A percentile compares a stretch with the other conserved stretches of the same genome.
These are phyloP conservation scores for Fraxinus anomala DNA, from an alignment of 257 asterid genomes.

Conservation along the genomic window DNA sequence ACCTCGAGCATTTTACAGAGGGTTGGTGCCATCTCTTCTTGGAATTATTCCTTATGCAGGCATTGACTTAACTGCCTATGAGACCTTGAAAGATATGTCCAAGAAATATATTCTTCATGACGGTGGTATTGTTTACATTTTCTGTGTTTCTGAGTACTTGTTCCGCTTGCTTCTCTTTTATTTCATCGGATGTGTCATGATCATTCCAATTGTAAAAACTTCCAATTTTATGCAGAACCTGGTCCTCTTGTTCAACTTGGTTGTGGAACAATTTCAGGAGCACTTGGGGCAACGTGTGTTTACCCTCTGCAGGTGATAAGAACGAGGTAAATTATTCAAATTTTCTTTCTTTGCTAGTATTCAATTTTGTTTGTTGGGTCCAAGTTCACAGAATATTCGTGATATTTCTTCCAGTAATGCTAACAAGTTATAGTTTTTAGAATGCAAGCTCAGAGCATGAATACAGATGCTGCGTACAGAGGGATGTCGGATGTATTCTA, in stretches of 20 bases:
- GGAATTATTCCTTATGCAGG: slow-evolving; percentile 97
- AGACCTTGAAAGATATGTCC: slow-evolving; percentile 85
- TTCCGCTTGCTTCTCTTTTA: background rate
- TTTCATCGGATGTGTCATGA: slow-evolving; percentile 15
- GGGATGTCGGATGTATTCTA: slow-evolving; percentile 76
- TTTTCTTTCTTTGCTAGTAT: background rate
- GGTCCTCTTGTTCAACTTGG: slow-evolving; percentile 89
- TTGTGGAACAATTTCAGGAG: slow-evolving; percentile 94
- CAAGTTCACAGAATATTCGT: background rate
- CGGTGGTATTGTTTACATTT: slow-evolving; percentile 53
- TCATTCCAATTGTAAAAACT: slow-evolving; percentile 21
- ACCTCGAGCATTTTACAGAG: slow-evolving; percentile 91
- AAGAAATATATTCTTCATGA: slow-evolving; percentile 72
- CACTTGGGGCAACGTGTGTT: slow-evolving; percentile 94
- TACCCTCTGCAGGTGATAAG: slow-evolving; percentile 96
- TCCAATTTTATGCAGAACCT: slow-evolving; percentile 66
- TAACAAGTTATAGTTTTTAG: slow-evolving; percentile 44
- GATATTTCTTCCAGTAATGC: background rate
- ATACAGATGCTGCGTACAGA: slow-evolving; percentile 38
- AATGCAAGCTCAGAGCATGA: slow-evolving; percentile 84
- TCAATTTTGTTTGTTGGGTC: background rate
- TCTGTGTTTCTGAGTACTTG: slow-evolving; percentile 6
- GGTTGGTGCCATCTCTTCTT: slow-evolving; percentile 88
- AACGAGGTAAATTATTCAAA: slow-evolving; percentile 64
- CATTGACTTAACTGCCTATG: slow-evolving; percentile 88